A percentile compares a stretch with the other conserved stretches of the same genome.
phyloP scores from a whole-genome alignment of 2,329 filamentous ascomycete genomes.

The Nemania sp. region DNA sequence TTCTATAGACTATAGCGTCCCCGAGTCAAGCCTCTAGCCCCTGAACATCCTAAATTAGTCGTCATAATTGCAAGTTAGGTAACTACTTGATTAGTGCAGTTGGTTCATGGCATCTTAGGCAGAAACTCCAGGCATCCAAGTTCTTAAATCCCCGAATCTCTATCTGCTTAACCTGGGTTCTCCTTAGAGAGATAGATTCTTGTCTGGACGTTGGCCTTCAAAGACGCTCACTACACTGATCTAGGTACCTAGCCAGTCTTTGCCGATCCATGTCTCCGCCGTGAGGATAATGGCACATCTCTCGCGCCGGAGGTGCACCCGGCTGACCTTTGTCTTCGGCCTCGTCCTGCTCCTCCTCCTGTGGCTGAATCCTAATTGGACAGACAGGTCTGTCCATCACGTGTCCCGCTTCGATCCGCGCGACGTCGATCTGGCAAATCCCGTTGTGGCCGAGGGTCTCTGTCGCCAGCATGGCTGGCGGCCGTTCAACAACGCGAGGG shows the following conservation, averaged over 20 bases:
- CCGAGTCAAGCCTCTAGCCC: background rate
- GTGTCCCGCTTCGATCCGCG: constrained; percentile 33
- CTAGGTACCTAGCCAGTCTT: background rate
- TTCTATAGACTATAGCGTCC: background rate
- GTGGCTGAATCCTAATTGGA: constrained; percentile 40
- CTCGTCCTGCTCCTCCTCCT: constrained; percentile 32
- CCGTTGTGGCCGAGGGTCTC: constrained; percentile 30
- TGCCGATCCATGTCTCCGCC: constrained; percentile 3
- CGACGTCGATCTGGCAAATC: constrained; percentile 30
- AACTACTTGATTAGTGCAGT: too few species aligned
- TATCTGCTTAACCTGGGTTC: background rate
- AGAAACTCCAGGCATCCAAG: background rate
- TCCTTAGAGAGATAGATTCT: background rate
- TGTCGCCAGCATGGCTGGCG: constrained; percentile 48
- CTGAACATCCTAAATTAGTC: background rate
- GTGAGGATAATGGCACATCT: constrained; percentile 24
- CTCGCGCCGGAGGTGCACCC: constrained; percentile 30
- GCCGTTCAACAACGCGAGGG: constrained; percentile 38
- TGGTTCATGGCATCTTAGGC: too few species aligned
- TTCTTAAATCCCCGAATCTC: background rate
- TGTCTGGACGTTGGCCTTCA: background rate
- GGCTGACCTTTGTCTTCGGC: constrained; percentile 25
- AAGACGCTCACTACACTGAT: too few species aligned
- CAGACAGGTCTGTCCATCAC: constrained; percentile 36
- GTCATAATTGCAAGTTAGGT: too few species aligned